A percentile compares a stretch with the other conserved stretches of the same genome.
Conservation (phyloP, 2,329 filamentous ascomycete species). For the Trichothecium sympodiale region DNA sequence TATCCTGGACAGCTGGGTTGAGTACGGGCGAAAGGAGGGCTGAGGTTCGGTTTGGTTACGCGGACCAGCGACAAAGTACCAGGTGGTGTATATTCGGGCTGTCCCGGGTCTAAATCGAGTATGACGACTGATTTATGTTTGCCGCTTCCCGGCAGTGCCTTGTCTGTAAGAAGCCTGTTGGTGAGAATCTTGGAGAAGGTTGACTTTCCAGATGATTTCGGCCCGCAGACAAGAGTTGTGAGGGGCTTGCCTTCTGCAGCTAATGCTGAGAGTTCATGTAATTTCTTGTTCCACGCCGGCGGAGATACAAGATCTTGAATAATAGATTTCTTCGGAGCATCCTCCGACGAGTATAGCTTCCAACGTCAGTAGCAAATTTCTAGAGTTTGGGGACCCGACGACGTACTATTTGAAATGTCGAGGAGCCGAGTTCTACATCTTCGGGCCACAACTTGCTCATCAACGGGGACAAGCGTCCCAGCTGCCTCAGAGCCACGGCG, state of each 20-base stretch:
- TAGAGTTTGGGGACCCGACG: background rate
- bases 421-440: slow-evolving; percentile 6
- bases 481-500: slow-evolving; percentile 33
- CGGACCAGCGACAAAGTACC: slow-evolving; percentile 59
- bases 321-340: slow-evolving; percentile 35
- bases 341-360: slow-evolving; percentile 42
- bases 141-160: slow-evolving; percentile 10
- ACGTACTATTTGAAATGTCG: slow-evolving; percentile 41
- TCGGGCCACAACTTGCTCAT: slow-evolving; percentile 53
- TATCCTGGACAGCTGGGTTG: slow-evolving; percentile 19
- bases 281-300: slow-evolving; percentile 49
- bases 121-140: slow-evolving; percentile 31
- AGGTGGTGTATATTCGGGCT: slow-evolving; percentile 62
- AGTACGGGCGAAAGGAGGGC: slow-evolving; percentile 56
- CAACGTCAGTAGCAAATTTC: slow-evolving; percentile 11
- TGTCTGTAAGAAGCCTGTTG: slow-evolving; percentile 53
- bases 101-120: slow-evolving; percentile 69
- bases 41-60: slow-evolving; percentile 49
- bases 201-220: slow-evolving; percentile 66
- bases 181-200: slow-evolving; percentile 57
- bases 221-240: slow-evolving; percentile 52
- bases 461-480: slow-evolving; percentile 53
- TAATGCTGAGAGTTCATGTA: slow-evolving; percentile 30
- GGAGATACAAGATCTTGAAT: slow-evolving; percentile 46
- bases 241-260: slow-evolving; percentile 21